These are phyloP conservation scores for Trametopsis cervina DNA, from an alignment of 768 basidiomycete species.

Conservation along the genomic window DNA sequence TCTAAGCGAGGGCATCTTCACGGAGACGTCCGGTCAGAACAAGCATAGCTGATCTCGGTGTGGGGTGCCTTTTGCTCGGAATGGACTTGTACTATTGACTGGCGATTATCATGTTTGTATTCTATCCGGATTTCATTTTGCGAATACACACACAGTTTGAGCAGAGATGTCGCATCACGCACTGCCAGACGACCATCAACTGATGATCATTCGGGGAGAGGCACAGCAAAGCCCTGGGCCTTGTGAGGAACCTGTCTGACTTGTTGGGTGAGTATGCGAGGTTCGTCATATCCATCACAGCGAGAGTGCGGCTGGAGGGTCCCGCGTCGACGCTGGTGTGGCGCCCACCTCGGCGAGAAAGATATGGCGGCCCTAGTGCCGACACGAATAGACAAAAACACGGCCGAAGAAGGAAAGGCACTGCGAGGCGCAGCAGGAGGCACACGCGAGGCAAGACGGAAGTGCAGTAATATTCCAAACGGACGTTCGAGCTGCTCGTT, in stretches of 20 bases:
- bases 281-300: not conserved
- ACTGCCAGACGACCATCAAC: not conserved
- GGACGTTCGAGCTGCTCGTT: not conserved
- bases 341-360: not conserved
- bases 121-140: not conserved
- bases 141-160: no score
- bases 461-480: not conserved
- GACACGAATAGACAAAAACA: not conserved
- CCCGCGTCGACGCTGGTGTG: not conserved
- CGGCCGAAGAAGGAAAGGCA: not conserved
- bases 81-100: not conserved
- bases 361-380: not conserved
- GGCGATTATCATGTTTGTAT: not conserved
- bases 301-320: not conserved
- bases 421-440: not conserved
- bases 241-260: not conserved
- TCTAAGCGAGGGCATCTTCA: conserved; percentile 21
- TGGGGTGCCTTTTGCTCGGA: not conserved
- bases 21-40: not conserved
- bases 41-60: not conserved
- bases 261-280: no score
- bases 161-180: not conserved
- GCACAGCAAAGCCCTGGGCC: no score
- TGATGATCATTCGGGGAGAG: not conserved
- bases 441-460: not conserved